These are phyloP conservation scores for Globisporangium cederbergense DNA, from an alignment of 352 stramenopile genomes.

Conservation along the genomic window DNA sequence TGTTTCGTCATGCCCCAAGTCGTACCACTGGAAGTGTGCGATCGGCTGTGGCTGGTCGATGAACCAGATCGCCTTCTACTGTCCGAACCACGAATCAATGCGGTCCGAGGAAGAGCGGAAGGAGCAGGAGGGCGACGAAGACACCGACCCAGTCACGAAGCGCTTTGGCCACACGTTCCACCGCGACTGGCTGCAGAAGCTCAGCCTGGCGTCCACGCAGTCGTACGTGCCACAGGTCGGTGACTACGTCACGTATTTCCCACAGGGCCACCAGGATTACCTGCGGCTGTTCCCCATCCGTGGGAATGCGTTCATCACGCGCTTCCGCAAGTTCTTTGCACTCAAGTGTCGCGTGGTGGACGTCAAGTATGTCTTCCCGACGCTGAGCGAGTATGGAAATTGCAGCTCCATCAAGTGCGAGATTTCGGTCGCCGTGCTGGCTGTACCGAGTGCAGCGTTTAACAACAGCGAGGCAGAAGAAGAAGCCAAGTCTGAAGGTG, in stretches of 20 bases:
- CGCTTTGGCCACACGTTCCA: slow-evolving; percentile 70
- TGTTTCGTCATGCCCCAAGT: slow-evolving; percentile 52
- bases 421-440: slow-evolving; percentile 60
- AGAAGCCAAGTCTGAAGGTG: slow-evolving; percentile 41
- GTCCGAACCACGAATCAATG: slow-evolving; percentile 47
- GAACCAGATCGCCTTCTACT: slow-evolving; percentile 84
- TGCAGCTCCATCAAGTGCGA: slow-evolving; percentile 72
- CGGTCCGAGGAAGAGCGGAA: slow-evolving; percentile 27
- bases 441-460: slow-evolving; percentile 39
- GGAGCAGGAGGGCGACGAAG: slow-evolving; percentile 28
- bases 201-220: slow-evolving; percentile 43
- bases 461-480: slow-evolving; percentile 10
- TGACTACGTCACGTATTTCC: slow-evolving; percentile 82
- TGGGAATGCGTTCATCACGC: slow-evolving; percentile 44
- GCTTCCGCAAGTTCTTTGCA: slow-evolving; percentile 54
- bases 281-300: slow-evolving; percentile 31
- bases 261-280: slow-evolving; percentile 65
- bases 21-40: slow-evolving; percentile 84
- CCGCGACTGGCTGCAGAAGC: slow-evolving; percentile 74
- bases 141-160: slow-evolving; percentile 41
- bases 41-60: slow-evolving; percentile 65
- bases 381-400: slow-evolving; percentile 46
- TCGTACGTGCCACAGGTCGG: slow-evolving; percentile 80
- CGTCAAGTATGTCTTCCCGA: slow-evolving; percentile 76
- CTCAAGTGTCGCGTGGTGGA: slow-evolving; percentile 74